Evolutionary conservation across 2,329 filamentous ascomycete genomes (phyloP), one percentile per base, ranked within the genome.

Genomic region (Sclerotinia subarctica): DNA sequence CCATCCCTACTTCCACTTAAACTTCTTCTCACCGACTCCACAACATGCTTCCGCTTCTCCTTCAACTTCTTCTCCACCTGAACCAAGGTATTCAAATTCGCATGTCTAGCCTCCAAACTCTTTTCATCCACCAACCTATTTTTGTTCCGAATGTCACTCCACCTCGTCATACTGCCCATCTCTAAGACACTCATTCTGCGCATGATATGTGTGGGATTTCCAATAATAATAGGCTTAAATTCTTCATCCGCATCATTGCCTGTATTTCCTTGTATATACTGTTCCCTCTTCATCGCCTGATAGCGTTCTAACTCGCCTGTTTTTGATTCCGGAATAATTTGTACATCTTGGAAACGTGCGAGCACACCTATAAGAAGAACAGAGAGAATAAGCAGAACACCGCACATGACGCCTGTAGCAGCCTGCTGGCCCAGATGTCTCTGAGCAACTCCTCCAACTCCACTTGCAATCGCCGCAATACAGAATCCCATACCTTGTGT

Each of bases 151-250:
- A 94, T 92, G 77, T 93, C 90, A 32, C 86, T 90, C 88, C 89
- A 94, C 52, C 91, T 81, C 63, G 85, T 89, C 81, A 90, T 81
- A 47, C 81, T 79, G 0, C 91, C 90, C 69, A 91, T 79, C 77
- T 94, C 91, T 21, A 94, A 80, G 32, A 92, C 77, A 75, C 86
- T 92, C 83, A 93, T 87, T 69, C 88, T 84, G 62, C 91, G 83
- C 74, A 85, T 86, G 77, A 87, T 89, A 58, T 88, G 86, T 56
- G 85, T 86, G 17, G 90, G 90, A 74, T 91, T 90, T 17, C 90
- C 90, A 75, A 92, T 86, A 71, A 93, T 85, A 38, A 88, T 82
- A 1, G 90, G 88, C 68, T 86, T 86, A 90, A 88, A 93, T 58
- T 88, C 84, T 70, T 77, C 75, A 7, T 75, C 62, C 71, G 24